Base-by-base conservation (phyloP, 2,329 filamentous ascomycete genomes). In the Coniella vitis region DNA sequence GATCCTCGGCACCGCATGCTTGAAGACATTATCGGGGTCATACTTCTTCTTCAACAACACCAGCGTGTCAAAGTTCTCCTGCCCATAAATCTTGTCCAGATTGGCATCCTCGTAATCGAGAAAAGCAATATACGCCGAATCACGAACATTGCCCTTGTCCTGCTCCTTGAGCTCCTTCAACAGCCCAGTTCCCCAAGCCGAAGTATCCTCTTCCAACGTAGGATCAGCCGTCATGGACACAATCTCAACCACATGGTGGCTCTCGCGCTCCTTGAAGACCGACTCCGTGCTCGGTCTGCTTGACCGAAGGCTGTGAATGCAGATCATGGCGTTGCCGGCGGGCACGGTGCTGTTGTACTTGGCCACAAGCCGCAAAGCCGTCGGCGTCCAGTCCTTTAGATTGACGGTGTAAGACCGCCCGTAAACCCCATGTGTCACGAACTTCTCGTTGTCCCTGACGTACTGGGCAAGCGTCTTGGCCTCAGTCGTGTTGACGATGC, bases 21-120 rank as follows among this genome's bases (percentile, higher is more conserved):
- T 64, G 49, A 69, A 70, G 2, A 65, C 57, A 50, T 68, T 65
- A 4, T 60, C 48, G 0, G 65, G 61, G 37, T 69, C 66, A 40
- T 65, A 64, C 38, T 61, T 57, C 47, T 56, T 57, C 54, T 70
- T 66, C 37, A 66, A 47, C 50, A 32, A 29, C 9, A 45, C n/a
- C 3, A 49, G 36, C 4, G 38, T 41, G 4, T 52, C 21, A 37
- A 60, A 57, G 14, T 65, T 57, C n/a, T n/a, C n/a, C 4, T 54
- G 32, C 1, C 64, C 64, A 43, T 61, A 69, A 4, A 65, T 61
- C 13, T 55, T 57, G 25, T 52, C 54, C 31, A 63, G 9, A 19
- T 62, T 51, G 7, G 61, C 48, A 12, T 60, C 59, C 2, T 58
- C 55, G 2, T 58, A 49, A 21, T 47, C 54, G 0, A 60, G 59